Evolutionary conservation across 148 eudicot species (phyloP).

Genomic region (Nepenthes gracilis): DNA sequence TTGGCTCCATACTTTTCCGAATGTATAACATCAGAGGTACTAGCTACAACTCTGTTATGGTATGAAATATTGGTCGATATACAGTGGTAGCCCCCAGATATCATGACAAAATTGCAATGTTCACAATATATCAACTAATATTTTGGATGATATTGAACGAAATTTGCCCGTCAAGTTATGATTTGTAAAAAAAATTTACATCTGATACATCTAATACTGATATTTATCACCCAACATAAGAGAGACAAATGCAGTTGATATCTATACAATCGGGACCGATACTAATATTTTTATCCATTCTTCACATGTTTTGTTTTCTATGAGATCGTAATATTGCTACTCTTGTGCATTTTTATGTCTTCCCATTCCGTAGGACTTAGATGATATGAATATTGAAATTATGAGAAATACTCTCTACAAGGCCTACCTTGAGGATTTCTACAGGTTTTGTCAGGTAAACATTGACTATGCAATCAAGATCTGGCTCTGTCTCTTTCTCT

Average conservation of each 20-base stretch:
- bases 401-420: conserved; percentile 98
- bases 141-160: too few relatives aligned
- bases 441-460: conserved; percentile 83
- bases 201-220: too few relatives aligned
- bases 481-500: not conserved
- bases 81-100: too few relatives aligned
- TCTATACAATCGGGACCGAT: too few relatives aligned
- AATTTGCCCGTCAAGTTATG: too few relatives aligned
- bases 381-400: conserved; percentile 99
- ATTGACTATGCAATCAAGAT: conserved; percentile 2
- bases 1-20: conserved; percentile 98
- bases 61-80: too few relatives aligned
- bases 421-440: conserved; percentile 97
- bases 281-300: not conserved
- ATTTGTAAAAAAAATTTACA: too few relatives aligned
- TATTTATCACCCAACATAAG: too few relatives aligned
- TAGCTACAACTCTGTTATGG: not conserved
- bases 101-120: too few relatives aligned
- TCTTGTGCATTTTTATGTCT: conserved; percentile 4
- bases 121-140: too few relatives aligned
- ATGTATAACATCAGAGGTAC: conserved; percentile 95
- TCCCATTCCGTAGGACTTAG: conserved; percentile 57
- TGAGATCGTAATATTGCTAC: not conserved
- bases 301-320: not conserved
- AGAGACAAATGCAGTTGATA: too few relatives aligned